Evolutionary conservation across 1,139 yeast genomes (phyloP), one percentile per base, ranked within the genome.

Genomic region (Blastobotrys indianensis): DNA sequence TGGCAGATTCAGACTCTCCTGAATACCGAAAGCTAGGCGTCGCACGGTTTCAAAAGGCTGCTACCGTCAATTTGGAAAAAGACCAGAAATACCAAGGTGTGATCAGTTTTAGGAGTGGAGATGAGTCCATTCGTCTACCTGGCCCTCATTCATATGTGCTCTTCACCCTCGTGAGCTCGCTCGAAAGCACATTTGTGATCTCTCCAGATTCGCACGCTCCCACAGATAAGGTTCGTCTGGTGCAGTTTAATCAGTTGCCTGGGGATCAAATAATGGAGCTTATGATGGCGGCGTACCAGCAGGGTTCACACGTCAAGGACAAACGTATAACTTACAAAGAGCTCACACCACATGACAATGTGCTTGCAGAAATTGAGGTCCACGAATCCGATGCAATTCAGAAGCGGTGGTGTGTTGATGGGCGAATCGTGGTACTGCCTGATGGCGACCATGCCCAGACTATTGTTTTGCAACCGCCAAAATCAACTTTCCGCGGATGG

Each of bases 1-100:
- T 88, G 1, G 92, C 92, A 20, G 86, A 77, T 59, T 80, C 85
- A 47, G 94, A 86, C 54, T 73, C 81, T 1, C 80, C 82, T 0
- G 84, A 82, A 55, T 66, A 82, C 59, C 69, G 88, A 34, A 70
- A 72, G 45, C 70, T 74, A 51, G 96, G 95, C 0, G 57, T 73
- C 5, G 78, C 77, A 37, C 67, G 95, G 48, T 88, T 88, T 63
- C 70, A 73, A 50, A 66, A 77, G 45, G 95, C 95, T 0, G 94
- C 92, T 0, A 59, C 60, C 33, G 63, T 70, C 12, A 76, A 85
- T 34, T 63, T 85, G 32, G 60, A 68, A 4, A 57, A 65, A 11
- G 68, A 69, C 20, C 85, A 81, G 41, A 58, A 56, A 15, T 85
- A 82, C 58, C 59, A 65, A 4, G 86, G 84, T 10, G 34, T 47